A percentile compares a stretch with the other conserved stretches of the same genome.
phyloP scores from a whole-genome alignment of 192 early-diverging fungal genomes.

The Lunasporangiospora selenospora region DNA sequence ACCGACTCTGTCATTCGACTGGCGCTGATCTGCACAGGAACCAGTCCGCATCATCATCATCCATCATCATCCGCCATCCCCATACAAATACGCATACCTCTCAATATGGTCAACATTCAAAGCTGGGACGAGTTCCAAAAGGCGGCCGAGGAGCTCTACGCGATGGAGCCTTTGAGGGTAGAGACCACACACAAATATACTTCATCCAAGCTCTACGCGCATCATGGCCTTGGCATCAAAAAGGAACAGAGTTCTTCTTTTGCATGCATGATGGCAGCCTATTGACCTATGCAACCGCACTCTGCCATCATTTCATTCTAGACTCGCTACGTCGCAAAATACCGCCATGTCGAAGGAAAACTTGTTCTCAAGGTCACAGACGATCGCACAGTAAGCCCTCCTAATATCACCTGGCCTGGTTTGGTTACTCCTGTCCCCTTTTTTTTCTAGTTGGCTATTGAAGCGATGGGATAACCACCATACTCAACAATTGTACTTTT shows the following conservation, averaged over 20 bases:
- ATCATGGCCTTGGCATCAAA: no score
- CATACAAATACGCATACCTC: neutral
- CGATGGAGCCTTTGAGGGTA: constrained; percentile 62
- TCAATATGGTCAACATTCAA: constrained; percentile 71
- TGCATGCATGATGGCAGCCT: no score
- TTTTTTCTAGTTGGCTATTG: neutral
- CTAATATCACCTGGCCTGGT: neutral
- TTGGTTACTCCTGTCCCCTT: neutral
- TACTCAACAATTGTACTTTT: neutral
- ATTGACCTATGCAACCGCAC: no score
- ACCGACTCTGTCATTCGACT: no score
- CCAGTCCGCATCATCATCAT: no score
- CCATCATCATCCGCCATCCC: neutral
- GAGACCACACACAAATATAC: no score
- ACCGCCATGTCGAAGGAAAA: constrained; percentile 69
- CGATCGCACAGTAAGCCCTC: constrained; percentile 64
- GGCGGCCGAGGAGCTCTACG: constrained; percentile 75
- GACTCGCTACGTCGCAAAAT: constrained; percentile 74
- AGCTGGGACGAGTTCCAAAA: constrained; percentile 80
- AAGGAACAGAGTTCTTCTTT: no score
- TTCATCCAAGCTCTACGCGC: no score
- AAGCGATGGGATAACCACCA: no score
- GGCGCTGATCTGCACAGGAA: no score
- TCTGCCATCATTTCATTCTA: constrained; percentile 32
- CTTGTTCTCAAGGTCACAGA: constrained; percentile 80